phyloP scores from a whole-genome alignment of 306 rosid genomes.

The Clitoria ternatea region DNA sequence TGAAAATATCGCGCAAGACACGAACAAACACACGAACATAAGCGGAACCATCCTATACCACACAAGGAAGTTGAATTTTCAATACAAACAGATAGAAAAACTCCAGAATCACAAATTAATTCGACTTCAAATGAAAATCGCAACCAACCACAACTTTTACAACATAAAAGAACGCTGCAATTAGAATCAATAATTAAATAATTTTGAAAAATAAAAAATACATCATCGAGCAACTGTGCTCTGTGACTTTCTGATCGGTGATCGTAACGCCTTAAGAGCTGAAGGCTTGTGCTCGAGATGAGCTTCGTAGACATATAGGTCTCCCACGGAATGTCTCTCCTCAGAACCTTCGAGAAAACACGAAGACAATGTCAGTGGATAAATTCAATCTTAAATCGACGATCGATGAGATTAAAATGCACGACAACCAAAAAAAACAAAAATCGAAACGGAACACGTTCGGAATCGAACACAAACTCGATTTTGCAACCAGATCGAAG shows the following conservation, averaged over 20 bases:
- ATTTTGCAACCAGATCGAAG: conserved; percentile 28
- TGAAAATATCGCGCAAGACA: conserved; percentile 77
- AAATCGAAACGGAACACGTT: not conserved
- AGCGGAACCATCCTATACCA: conserved; percentile 93
- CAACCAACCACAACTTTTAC: not conserved
- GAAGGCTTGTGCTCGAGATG: conserved; percentile 87
- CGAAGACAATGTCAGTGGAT: conserved; percentile 1
- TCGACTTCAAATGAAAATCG: not conserved
- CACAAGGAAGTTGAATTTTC: conserved; percentile 15
- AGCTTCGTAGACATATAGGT: conserved; percentile 93
- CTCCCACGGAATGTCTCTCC: conserved; percentile 97
- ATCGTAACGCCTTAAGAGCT: conserved; percentile 90
- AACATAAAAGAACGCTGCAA: not conserved
- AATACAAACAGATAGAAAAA: conserved; percentile 17
- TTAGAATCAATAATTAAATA: not conserved
- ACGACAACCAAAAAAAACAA: not conserved
- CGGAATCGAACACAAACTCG: not conserved
- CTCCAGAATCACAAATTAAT: not conserved
- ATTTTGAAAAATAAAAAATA: conserved; percentile 17
- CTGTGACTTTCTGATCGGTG: conserved; percentile 73
- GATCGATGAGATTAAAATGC: not conserved
- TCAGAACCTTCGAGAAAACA: conserved; percentile 57
- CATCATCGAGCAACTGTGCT: conserved; percentile 90
- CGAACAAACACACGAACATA: conserved; percentile 78
- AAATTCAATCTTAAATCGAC: not conserved